Percentiles rank a stretch among this genome's conserved stretches.
Conservation (phyloP, 148 eudicot genomes). For the Fagopyrum homotropicum region DNA sequence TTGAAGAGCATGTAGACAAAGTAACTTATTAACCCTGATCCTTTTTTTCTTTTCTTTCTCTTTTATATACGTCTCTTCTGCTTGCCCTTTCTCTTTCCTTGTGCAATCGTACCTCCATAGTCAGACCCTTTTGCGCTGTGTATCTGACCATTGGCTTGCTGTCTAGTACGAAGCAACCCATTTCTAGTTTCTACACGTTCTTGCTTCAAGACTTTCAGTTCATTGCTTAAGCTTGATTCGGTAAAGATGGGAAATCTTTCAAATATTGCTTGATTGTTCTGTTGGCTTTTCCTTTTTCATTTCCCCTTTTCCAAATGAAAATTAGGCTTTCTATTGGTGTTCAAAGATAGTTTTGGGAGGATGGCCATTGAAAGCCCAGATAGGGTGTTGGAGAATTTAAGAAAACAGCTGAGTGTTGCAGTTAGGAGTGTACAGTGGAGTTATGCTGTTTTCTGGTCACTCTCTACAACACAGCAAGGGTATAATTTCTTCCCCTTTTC, state of each 20-base stretch:
- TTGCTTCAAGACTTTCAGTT: neutral
- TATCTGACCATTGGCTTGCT: neutral
- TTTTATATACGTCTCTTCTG: neutral
- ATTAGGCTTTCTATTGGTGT: conserved; percentile 3
- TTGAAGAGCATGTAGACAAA: conserved; percentile 35
- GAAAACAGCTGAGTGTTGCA: conserved; percentile 41
- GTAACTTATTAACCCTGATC: conserved; percentile 19
- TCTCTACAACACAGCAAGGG: conserved; percentile 40
- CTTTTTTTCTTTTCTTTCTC: neutral
- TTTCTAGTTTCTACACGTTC: neutral
- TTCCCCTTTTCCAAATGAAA: neutral
- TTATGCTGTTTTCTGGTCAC: conserved; percentile 55
- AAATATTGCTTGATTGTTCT: neutral
- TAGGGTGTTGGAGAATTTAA: conserved; percentile 25
- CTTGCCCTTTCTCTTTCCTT: conserved; percentile 3
- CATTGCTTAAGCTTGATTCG: neutral
- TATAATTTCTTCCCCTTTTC: conserved; percentile 8
- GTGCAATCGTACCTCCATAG: neutral
- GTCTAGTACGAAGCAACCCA: neutral
- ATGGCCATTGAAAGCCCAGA: conserved; percentile 28
- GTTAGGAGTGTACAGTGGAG: conserved; percentile 55
- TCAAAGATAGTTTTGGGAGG: neutral
- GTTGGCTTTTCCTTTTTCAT: neutral
- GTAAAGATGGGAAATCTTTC: neutral
- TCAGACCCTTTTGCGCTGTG: conserved; percentile 3